These are phyloP conservation scores for Colletotrichum incanum DNA, from an alignment of 2,329 filamentous ascomycete species.

Conservation along the genomic window DNA sequence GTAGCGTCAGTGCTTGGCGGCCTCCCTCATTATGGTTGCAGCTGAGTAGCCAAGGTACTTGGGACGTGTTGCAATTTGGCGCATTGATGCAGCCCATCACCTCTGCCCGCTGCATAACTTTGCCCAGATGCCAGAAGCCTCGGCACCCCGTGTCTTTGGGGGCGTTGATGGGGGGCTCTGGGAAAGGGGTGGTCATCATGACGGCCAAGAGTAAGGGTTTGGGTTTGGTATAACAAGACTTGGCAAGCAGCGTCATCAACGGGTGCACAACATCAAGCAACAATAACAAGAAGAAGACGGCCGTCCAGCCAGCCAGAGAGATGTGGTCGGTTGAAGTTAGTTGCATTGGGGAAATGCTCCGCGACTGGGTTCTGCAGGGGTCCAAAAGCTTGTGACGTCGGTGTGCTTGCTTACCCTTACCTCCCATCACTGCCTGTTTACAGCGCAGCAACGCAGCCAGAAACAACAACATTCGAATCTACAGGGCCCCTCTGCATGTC, in stretches of 20 bases:
- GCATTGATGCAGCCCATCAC: constrained; percentile 10
- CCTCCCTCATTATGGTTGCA: constrained; percentile 17
- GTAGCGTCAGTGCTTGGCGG: constrained; percentile 26
- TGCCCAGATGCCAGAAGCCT: constrained; percentile 25
- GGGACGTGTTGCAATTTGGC: constrained; percentile 8
- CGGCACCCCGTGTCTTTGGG: background rate
- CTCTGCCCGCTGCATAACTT: constrained; percentile 16
- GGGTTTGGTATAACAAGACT: background rate
- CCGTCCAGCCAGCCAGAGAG: background rate
- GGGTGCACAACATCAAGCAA: background rate
- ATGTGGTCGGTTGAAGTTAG: background rate
- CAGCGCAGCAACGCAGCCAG: background rate
- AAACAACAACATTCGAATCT: background rate
- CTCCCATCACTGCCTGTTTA: constrained; percentile 17
- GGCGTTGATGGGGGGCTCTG: background rate
- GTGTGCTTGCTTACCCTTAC: constrained; percentile 11
- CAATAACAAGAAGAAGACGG: background rate
- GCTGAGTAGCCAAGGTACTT: background rate
- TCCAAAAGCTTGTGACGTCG: constrained; percentile 24
- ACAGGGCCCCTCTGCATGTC: constrained; percentile 1
- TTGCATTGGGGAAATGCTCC: constrained; percentile 8
- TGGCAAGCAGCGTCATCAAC: constrained; percentile 1
- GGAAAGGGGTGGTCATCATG: constrained; percentile 12
- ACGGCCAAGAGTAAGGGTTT: constrained; percentile 12
- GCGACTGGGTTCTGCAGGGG: constrained; percentile 11